These are phyloP conservation scores for Hypoxylon lienhwacheense DNA, from an alignment of 495 filamentous ascomycete species.

Conservation along the genomic window DNA sequence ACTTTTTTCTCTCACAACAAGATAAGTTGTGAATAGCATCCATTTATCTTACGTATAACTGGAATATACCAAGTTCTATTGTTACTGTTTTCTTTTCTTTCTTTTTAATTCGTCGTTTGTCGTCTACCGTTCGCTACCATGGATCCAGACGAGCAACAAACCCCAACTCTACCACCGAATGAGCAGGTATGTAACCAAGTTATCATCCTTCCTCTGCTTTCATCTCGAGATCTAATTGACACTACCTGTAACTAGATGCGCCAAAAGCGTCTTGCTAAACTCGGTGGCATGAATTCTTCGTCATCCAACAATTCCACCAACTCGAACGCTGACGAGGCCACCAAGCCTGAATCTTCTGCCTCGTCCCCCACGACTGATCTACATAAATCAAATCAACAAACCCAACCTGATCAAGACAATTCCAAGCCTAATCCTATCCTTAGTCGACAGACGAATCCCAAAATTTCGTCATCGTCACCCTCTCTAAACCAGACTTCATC, in stretches of 20 bases:
- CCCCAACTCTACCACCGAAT: constrained; percentile 32
- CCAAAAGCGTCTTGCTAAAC: constrained; percentile 68
- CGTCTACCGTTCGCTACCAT: constrained; percentile 8
- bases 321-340: constrained; percentile 14
- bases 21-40: too few species aligned
- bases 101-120: background rate
- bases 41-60: too few species aligned
- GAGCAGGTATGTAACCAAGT: constrained; percentile 34
- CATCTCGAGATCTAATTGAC: background rate
- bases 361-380: constrained; percentile 16
- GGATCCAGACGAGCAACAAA: constrained; percentile 32
- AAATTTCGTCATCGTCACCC: background rate
- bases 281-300: constrained; percentile 41
- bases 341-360: constrained; percentile 25
- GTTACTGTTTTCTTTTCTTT: background rate
- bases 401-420: constrained; percentile 17
- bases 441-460: constrained; percentile 10
- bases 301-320: too few species aligned
- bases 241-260: constrained; percentile 56
- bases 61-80: too few species aligned
- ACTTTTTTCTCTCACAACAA: too few species aligned
- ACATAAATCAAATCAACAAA: constrained; percentile 5
- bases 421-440: constrained; percentile 4
- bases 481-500: constrained; percentile 7
- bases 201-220: background rate